Evolutionary conservation across 129 eudicot genomes (phyloP), one percentile per base, ranked within the genome.

Genomic region (Chrysanthemum makinoi): DNA sequence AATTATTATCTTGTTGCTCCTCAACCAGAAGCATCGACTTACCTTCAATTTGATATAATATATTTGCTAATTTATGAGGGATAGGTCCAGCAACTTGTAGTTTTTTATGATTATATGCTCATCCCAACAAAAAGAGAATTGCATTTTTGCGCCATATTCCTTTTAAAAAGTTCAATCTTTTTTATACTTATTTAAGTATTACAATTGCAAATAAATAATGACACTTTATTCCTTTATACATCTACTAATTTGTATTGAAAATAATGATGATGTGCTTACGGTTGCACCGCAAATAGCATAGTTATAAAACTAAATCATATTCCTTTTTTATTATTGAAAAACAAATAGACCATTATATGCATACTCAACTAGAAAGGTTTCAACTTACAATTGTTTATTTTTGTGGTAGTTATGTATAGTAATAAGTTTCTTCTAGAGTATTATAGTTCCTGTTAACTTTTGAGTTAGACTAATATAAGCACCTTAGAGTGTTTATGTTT

Each of bases 1-100:
- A 78, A 77, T 78, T 64, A 78, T 64, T 71, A 64, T 71, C 26
- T 54, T 78, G 68, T 46, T 71, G 81, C 77, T 64, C 68, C 77
- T 78, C 72, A 78, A 64, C 72, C 47, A 70, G 72, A 71, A 78
- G 77, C 81, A 78, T 78, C 72, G 48, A 10, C 56, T 54, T 26
- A 46, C 68, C 62, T 70, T 65, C 62, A 14, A 52, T 11, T 15
- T 49, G 17, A 67, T 62, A 33, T 39, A 56, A 69, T 70, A 53
- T 57, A 13, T 35, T 35, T 35, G 60, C 35, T 53, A 63, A 39
- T 63, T 70, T 26, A 77, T 62, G 28, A 70, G 24, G 67, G 53
- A 70, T 71, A 78, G 72, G 30, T 44, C 62, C 68, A 78, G 62
- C 81, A 44, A 78, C 46, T 71, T 78, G 77, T 66, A 55, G 49